Evolutionary conservation across 495 filamentous ascomycete species (phyloP), one percentile per base, ranked within the genome.

Genomic region (Daldinia vernicosa): DNA sequence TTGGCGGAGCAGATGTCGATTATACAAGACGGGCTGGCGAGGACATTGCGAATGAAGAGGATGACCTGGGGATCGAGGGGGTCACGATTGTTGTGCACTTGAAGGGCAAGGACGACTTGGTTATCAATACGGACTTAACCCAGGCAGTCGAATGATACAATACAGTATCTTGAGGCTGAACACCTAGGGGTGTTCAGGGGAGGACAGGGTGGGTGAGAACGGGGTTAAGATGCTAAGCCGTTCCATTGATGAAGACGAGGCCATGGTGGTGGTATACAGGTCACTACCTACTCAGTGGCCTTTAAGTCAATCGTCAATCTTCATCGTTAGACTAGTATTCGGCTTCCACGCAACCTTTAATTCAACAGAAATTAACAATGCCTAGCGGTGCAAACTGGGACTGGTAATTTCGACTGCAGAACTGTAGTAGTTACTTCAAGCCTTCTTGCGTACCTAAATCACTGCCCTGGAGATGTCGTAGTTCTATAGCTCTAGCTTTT

Each of bases 21-120:
- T 51, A 63, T 12, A 39, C 62, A 52, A 51, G 22, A n/a, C 11
- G 63, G 24, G 68, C 53, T 2, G 62, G 57, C 14, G 62, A 59
- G 22, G 62, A 2, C 4, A 24, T 19, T 2, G 26, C 26, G 19
- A 32, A 35, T 6, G 69, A 59, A 1, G 74, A 73, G 2, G 74
- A 77, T 26, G 72, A 78, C 53, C 63, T 80, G 27, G 79, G 78
- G 24, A 79, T 84, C n/a, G 69, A 78, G 22, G 82, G 82, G 0
- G 62, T 85, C 15, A 85, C 81, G 14, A 79, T 84, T 63, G 74
- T 83, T 3, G 52, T 86, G 71, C 84, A 84, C 69, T 51, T 82
- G 28, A 78, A 71, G 60, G 79, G 76, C 8, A 80, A 76, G 69
- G 83, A 84, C 14, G 83, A 85, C 60, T 63, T 85, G 63, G 76